Evolutionary conservation across 345 rosid species (phyloP), one percentile per base, ranked within the genome.

Genomic region (Eutrema japonicum): DNA sequence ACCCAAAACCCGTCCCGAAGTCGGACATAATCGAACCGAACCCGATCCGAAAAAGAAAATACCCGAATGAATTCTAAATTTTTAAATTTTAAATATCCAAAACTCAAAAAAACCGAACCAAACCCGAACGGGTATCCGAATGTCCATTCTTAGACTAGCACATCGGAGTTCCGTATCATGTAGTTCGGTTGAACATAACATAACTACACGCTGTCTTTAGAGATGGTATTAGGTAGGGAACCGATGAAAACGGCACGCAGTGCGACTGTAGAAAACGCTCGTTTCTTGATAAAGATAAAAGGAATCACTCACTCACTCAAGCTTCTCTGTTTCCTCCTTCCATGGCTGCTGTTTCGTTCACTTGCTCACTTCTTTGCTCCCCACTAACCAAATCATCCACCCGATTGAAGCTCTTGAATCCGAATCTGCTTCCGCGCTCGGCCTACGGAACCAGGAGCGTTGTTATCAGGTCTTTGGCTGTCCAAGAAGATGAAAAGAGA

Each of bases 321-420:
- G 2, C 7, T 41, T 13, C 67, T 62, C 14, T 10, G 56, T 62
- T 43, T 45, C 56, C 37, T n/a, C 56, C 12, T 48, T 70, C 80
- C 11, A 77, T 77, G 80, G 80, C 80, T 64, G 7, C 79, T 27
- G 80, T 85, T 74, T 77, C 83, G 5, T 6, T 50, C 81, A 49
- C 73, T 75, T 54, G 40, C 77, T 73, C 81, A 10, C 57, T 83
- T 32, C 64, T 79, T 2, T 29, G 43, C 65, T 58, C 78, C 70
- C 69, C 82, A 6, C 66, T 77, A 27, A 46, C 71, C 41, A 79
- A 75, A 45, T 36, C 79, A 2, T 35, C 65, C 32, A 65, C 59
- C 6, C 78, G 79, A n/a, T 61, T 70, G 33, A 77, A 63, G 4
- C 70, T 46, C 66, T 26, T 18, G 6, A 32, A 40, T 32, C 64